Conservation (phyloP, 2,329 filamentous ascomycete genomes). For the Ophidiomyces ophidiicola region DNA sequence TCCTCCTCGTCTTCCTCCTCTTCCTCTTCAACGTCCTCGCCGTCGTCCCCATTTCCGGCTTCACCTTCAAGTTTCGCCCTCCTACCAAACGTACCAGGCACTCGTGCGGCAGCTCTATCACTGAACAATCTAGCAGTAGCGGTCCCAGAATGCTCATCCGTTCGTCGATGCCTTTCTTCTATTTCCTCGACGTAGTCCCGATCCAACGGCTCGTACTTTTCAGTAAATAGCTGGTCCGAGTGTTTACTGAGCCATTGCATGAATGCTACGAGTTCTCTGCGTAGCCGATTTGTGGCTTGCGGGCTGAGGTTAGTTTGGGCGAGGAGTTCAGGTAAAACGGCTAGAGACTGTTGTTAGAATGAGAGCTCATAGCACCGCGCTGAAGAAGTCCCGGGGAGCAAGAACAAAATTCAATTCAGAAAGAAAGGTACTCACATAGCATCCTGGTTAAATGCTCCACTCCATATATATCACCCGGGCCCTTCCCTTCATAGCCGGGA, state of each 20-base stretch:
- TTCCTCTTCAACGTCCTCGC: conserved; percentile 3
- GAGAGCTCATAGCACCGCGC: too few species aligned
- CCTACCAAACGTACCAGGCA: not conserved
- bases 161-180: conserved; percentile 8
- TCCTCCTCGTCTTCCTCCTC: conserved; percentile 1
- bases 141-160: conserved; percentile 20
- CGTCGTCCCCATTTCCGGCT: not conserved
- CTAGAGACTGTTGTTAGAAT: conserved; percentile 36
- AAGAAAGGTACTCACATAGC: conserved; percentile 51
- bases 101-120: conserved; percentile 2
- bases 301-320: conserved; percentile 97
- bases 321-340: conserved; percentile 81
- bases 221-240: conserved; percentile 59
- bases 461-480: conserved; percentile 71
- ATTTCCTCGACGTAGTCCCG: conserved; percentile 30
- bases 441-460: conserved; percentile 83
- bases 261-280: conserved; percentile 79
- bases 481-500: conserved; percentile 56
- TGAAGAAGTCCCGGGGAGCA: not conserved
- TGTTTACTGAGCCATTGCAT: conserved; percentile 73
- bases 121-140: conserved; percentile 23
- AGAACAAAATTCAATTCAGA: conserved; percentile 1
- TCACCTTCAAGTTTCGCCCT: not conserved
- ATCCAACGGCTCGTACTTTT: conserved; percentile 33
- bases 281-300: conserved; percentile 74